Evolutionary conservation across 1,284 basidiomycete species (phyloP).

Genomic region (Microstroma glucosiphilum): DNA sequence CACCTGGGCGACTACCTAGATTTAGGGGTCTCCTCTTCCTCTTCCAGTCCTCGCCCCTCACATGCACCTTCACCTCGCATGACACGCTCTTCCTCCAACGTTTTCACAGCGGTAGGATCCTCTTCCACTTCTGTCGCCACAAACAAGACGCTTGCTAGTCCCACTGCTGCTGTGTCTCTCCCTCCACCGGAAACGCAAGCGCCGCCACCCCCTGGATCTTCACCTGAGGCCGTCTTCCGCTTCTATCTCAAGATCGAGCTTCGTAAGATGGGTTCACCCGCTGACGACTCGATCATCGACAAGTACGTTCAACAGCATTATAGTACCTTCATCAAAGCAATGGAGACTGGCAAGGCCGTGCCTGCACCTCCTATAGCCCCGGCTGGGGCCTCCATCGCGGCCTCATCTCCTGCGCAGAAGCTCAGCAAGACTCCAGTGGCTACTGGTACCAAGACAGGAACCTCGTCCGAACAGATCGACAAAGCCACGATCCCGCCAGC

Average conservation of each 20-base stretch:
- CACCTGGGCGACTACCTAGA: constrained; percentile 4
- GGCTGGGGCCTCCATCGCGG: not conserved
- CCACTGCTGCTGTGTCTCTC: not conserved
- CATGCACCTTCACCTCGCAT: not conserved
- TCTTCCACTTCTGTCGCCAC: not conserved
- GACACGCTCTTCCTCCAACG: not conserved
- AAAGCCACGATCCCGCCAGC: constrained; percentile 5
- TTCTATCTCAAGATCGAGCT: constrained; percentile 45
- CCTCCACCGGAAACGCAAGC: not conserved
- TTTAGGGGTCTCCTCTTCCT: not conserved
- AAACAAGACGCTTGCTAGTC: not conserved
- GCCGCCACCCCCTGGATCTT: constrained; percentile 3
- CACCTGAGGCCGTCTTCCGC: constrained; percentile 17
- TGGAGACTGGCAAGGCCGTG: constrained; percentile 9
- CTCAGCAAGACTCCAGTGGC: too few relatives aligned
- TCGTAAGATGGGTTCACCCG: constrained; percentile 34
- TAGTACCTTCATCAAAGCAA: constrained; percentile 34
- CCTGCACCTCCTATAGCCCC: not conserved
- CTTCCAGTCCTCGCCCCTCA: not conserved
- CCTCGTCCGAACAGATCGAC: not conserved
- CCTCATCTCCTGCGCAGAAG: not conserved
- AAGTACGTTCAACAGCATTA: constrained; percentile 43
- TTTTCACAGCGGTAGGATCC: not conserved
- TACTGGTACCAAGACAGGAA: not conserved
- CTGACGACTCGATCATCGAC: constrained; percentile 37